Conservation (phyloP, 768 basidiomycete species). For the Auriscalpium orientale region DNA sequence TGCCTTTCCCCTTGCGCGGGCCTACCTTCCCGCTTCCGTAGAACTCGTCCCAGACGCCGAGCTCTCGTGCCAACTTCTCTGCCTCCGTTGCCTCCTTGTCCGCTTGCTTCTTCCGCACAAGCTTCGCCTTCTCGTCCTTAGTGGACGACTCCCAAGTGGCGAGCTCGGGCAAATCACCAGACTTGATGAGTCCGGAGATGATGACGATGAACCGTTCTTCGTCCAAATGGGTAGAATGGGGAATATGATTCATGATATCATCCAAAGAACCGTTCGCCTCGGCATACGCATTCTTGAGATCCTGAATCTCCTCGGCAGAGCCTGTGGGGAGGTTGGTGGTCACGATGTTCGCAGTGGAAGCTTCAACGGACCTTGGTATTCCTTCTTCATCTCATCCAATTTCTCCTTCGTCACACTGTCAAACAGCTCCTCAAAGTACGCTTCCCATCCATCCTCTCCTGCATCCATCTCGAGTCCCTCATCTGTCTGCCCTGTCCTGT, state of each 20-base stretch:
- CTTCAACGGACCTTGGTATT: conserved; percentile 71
- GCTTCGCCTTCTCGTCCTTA: conserved; percentile 74
- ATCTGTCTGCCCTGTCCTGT: conserved; percentile 77
- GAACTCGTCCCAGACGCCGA: conserved; percentile 94
- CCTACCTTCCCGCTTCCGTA: conserved; percentile 70
- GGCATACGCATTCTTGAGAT: conserved; percentile 69
- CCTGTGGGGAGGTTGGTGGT: conserved; percentile 36
- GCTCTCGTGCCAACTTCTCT: conserved; percentile 72
- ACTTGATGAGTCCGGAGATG: conserved; percentile 59
- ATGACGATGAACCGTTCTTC: conserved; percentile 73
- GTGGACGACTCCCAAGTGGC: conserved; percentile 61
- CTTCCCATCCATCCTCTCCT: conserved; percentile 87
- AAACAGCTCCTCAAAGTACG: conserved; percentile 89
- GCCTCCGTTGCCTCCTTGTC: conserved; percentile 81
- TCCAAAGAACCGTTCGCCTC: conserved; percentile 68
- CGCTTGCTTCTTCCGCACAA: conserved; percentile 64
- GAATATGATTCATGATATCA: conserved; percentile 78
- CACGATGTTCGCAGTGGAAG: neutral
- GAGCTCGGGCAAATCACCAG: conserved; percentile 48
- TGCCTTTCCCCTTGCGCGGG: conserved; percentile 47
- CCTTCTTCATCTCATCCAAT: conserved; percentile 88
- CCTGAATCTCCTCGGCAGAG: conserved; percentile 76
- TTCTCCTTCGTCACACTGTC: conserved; percentile 79
- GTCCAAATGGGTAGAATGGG: conserved; percentile 78
- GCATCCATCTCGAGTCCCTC: conserved; percentile 65